Conservation (phyloP, 306 rosid genomes). For the Begonia peltatifolia region DNA sequence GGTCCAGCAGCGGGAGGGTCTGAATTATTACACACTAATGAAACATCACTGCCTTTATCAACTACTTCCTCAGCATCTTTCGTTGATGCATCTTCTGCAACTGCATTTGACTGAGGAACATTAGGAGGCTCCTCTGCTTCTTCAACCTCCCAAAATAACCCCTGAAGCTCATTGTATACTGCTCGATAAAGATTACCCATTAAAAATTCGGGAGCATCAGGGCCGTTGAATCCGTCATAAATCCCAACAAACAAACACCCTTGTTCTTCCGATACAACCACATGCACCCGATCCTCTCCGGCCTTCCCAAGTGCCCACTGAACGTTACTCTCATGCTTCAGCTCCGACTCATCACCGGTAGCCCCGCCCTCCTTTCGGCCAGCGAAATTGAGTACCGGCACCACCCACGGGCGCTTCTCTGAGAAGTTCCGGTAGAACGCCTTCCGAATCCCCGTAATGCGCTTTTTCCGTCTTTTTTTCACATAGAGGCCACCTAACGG, state of each 20-base stretch:
- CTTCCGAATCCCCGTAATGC: slow-evolving; percentile 56
- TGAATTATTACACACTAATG: slow-evolving; percentile 13
- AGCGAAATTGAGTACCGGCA: slow-evolving; percentile 62
- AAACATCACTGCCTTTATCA: slow-evolving; percentile 10
- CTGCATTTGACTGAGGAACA: slow-evolving; percentile 14
- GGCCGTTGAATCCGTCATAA: slow-evolving; percentile 84
- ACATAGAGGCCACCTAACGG: slow-evolving; percentile 55
- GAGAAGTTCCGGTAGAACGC: slow-evolving; percentile 48
- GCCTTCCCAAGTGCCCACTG: slow-evolving; percentile 95
- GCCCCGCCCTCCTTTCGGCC: slow-evolving; percentile 47
- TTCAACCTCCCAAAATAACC: slow-evolving; percentile 69
- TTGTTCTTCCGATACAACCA: slow-evolving; percentile 78
- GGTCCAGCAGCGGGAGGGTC: slow-evolving; percentile 13
- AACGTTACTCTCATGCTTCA: slow-evolving; percentile 34
- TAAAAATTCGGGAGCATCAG: slow-evolving; percentile 80
- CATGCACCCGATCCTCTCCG: slow-evolving; percentile 90
- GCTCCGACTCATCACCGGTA: slow-evolving; percentile 28
- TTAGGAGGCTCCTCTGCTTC: slow-evolving; percentile 18
- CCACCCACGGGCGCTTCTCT: slow-evolving; percentile 90
- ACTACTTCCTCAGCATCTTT: neutral
- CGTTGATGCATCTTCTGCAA: slow-evolving; percentile 14
- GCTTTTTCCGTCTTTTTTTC: slow-evolving; percentile 51
- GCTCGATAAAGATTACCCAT: slow-evolving; percentile 80
- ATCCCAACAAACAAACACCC: slow-evolving; percentile 90
- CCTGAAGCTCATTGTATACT: slow-evolving; percentile 71